Base-by-base conservation (phyloP, 805 yeast species). In the Lachancea quebecensis region DNA sequence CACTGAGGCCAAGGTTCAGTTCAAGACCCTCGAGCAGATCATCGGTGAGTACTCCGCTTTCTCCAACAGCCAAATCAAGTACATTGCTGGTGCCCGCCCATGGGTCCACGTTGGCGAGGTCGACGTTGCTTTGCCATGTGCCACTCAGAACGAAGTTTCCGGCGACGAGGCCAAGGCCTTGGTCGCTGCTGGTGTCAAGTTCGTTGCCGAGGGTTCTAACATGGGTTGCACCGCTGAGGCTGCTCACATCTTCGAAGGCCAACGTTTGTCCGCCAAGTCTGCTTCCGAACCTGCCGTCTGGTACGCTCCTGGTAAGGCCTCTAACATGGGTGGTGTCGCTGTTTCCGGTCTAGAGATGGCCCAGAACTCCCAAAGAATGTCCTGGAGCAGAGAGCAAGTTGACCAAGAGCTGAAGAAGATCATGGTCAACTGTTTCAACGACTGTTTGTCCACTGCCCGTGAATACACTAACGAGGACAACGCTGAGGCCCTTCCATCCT, bases 271-370 rank as follows among this genome's bases (percentile, higher is more conserved):
- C 44, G 68, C 70, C 47, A 53, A 70, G 44, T 50, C 71, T 29
- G 61, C 69, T 39, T 62, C 71, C 48, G 70, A 68, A 58, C 55
- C 61, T 39, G 73, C 79, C 51, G 86, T 89, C 71, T 91, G 99
- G 99, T 91, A 90, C 74, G 98, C 95, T 62, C 97, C 97, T 67
- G 98, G 97, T 73, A 91, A 91, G 81, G 97, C 97, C 59, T 91
- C 97, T 64, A 91, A 91, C 82, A 85, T 95, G 75, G 99, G 98
- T 75, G 99, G 99, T 82, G 99, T 91, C 60, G 95, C 96, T 48
- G 97, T 90, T 48, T 88, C 96, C 49, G 98, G 97, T 66, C 79
- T 91, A 57, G 99, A 91, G 78, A 93, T 91, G 99, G 97, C 98
- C 55, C 99, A 91, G 77, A 93, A 91, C 86, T 87, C 97, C 48